Percentiles rank a stretch among this genome's conserved stretches.
Conservation (phyloP, 306 rosid genomes). For the Carpinus viminea region DNA sequence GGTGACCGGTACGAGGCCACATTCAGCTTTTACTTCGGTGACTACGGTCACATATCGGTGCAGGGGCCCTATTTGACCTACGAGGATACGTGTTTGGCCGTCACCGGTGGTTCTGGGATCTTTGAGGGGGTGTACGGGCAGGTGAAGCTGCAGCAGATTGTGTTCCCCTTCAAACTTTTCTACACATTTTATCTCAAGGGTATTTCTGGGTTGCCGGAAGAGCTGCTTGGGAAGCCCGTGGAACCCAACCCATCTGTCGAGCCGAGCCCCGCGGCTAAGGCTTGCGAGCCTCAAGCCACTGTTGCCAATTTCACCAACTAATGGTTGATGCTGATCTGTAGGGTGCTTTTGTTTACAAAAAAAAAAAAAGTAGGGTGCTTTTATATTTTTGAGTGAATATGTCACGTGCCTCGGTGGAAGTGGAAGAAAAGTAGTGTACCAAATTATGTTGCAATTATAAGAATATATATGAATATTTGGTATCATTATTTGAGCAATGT, state of each 20-base stretch:
- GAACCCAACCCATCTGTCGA: constrained; percentile 47
- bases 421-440: too few relatives aligned
- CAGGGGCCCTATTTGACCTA: constrained; percentile 61
- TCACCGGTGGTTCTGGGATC: constrained; percentile 68
- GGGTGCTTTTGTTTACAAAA: too few relatives aligned
- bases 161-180: constrained; percentile 65
- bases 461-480: too few relatives aligned
- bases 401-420: too few relatives aligned
- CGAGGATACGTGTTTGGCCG: constrained; percentile 52
- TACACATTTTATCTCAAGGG: constrained; percentile 65
- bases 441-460: too few relatives aligned
- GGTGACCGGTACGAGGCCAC: constrained; percentile 65
- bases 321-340: too few relatives aligned
- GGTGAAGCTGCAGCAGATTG: constrained; percentile 54
- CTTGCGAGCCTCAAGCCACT: constrained; percentile 47
- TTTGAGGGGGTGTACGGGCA: constrained; percentile 62
- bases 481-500: too few relatives aligned
- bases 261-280: constrained; percentile 54
- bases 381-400: too few relatives aligned
- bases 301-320: constrained; percentile 46
- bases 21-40: constrained; percentile 67
- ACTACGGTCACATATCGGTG: constrained; percentile 66
- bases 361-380: too few relatives aligned
- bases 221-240: constrained; percentile 40
- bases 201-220: constrained; percentile 52